Conservation (phyloP, 495 filamentous ascomycete species). For the Penicillium subrubescens region DNA sequence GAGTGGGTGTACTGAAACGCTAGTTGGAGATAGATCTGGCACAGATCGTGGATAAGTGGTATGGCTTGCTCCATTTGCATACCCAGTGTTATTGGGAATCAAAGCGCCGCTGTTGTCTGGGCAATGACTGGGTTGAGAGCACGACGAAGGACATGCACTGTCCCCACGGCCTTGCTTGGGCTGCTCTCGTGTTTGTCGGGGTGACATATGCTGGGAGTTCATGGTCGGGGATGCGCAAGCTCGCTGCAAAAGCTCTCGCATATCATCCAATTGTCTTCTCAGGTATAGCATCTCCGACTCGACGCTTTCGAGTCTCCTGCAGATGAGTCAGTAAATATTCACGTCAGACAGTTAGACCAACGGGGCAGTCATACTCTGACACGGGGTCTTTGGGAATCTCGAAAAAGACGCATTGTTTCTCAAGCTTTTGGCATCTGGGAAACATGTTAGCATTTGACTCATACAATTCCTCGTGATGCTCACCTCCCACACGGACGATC, state of each 20-base stretch:
- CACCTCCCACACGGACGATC: conserved; percentile 42
- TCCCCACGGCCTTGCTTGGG: conserved; percentile 4
- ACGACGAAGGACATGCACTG: conserved; percentile 14
- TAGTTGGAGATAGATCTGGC: conserved; percentile 19
- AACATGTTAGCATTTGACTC: not conserved
- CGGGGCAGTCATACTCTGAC: conserved; percentile 25
- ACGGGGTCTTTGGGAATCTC: conserved; percentile 40
- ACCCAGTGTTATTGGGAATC: not conserved
- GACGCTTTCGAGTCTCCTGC: conserved; percentile 36
- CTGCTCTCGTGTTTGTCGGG: conserved; percentile 6
- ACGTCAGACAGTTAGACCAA: not conserved
- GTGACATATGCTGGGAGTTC: conserved; percentile 6
- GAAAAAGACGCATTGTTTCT: conserved; percentile 42
- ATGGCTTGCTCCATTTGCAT: conserved; percentile 6
- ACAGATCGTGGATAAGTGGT: conserved; percentile 12
- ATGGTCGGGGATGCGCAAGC: not conserved
- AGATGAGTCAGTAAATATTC: conserved; percentile 2
- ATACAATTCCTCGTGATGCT: not conserved
- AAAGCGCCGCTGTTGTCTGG: not conserved
- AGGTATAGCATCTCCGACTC: conserved; percentile 37
- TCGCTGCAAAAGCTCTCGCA: conserved; percentile 27
- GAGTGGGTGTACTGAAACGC: conserved; percentile 6
- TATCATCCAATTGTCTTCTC: conserved; percentile 31
- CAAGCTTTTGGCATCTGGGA: conserved; percentile 35
- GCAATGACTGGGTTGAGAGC: conserved; percentile 7